Conservation (phyloP, 345 rosid genomes). For the Eucalyptus globulus region DNA sequence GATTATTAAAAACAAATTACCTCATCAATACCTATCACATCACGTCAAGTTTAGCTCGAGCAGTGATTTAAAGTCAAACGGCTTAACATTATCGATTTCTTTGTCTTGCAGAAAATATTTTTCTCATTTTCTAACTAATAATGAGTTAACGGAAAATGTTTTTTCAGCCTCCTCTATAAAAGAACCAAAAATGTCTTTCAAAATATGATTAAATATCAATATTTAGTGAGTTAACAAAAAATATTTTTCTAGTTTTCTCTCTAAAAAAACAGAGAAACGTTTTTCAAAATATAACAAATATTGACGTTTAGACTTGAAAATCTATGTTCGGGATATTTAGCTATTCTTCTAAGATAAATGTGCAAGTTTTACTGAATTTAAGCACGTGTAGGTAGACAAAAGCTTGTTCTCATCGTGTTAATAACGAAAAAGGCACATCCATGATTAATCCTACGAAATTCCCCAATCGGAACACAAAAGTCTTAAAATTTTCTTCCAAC, state of each 20-base stretch:
- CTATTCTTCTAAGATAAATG: too few relatives aligned
- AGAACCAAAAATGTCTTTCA: too few relatives aligned
- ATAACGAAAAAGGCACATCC: not conserved
- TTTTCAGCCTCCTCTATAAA: too few relatives aligned
- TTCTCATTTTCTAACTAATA: too few relatives aligned
- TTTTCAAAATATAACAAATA: too few relatives aligned
- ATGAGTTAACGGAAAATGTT: rapidly evolving
- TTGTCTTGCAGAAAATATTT: too few relatives aligned
- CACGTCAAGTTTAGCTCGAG: not conserved
- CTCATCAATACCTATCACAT: not conserved
- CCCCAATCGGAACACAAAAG: not conserved
- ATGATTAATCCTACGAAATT: not conserved
- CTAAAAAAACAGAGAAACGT: too few relatives aligned
- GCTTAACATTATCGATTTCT: not conserved
- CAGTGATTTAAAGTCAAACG: not conserved
- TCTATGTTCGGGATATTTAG: too few relatives aligned
- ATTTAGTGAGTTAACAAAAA: too few relatives aligned
- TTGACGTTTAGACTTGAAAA: too few relatives aligned
- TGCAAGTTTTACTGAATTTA: not conserved
- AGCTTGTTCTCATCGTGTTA: not conserved
- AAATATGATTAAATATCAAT: too few relatives aligned
- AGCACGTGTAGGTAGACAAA: not conserved
- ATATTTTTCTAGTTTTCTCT: too few relatives aligned
- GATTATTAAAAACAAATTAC: not conserved
- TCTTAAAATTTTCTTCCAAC: not conserved